Conservation (phyloP, 768 basidiomycete genomes). For the Boletus pseudo-olivaceus region DNA sequence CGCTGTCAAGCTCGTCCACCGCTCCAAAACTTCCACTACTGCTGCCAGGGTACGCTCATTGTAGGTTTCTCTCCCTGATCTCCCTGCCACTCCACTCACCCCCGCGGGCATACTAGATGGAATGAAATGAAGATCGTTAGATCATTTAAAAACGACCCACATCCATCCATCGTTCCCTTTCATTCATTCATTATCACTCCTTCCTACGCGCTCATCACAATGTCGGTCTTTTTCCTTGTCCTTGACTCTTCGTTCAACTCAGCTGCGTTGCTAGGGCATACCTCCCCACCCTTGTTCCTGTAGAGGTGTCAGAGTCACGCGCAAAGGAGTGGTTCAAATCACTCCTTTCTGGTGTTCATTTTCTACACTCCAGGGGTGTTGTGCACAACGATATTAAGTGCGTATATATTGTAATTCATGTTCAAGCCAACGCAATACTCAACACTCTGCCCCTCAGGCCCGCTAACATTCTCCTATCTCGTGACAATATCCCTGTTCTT, state of each 20-base stretch:
- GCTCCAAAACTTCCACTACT: slow-evolving; percentile 75
- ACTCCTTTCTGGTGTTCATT: slow-evolving; percentile 78
- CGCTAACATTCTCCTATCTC: slow-evolving; percentile 87
- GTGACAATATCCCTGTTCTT: slow-evolving; percentile 75
- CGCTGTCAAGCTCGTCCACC: slow-evolving; percentile 92
- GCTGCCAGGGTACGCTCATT: slow-evolving; percentile 87
- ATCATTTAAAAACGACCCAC: slow-evolving; percentile 76
- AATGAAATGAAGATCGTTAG: slow-evolving; percentile 97
- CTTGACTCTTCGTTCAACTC: slow-evolving; percentile 2
- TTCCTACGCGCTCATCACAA: slow-evolving; percentile 87
- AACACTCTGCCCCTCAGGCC: slow-evolving; percentile 47
- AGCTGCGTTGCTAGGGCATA: slow-evolving; percentile 58
- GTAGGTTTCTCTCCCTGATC: slow-evolving; percentile 39
- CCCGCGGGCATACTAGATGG: slow-evolving; percentile 54
- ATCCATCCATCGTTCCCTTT: slow-evolving; percentile 91
- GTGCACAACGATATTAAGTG: slow-evolving; percentile 96
- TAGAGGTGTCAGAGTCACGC: slow-evolving; percentile 76
- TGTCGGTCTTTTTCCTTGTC: slow-evolving; percentile 49
- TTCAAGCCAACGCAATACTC: not conserved
- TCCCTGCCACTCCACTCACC: slow-evolving; percentile 2
- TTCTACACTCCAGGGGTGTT: slow-evolving; percentile 78
- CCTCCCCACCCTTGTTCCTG: slow-evolving; percentile 82
- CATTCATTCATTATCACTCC: slow-evolving; percentile 93
- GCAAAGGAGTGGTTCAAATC: slow-evolving; percentile 81
- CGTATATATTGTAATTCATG: slow-evolving; percentile 20